Evolutionary conservation across 2,329 filamentous ascomycete species (phyloP).

Genomic region (Byssochlamys sp.): DNA sequence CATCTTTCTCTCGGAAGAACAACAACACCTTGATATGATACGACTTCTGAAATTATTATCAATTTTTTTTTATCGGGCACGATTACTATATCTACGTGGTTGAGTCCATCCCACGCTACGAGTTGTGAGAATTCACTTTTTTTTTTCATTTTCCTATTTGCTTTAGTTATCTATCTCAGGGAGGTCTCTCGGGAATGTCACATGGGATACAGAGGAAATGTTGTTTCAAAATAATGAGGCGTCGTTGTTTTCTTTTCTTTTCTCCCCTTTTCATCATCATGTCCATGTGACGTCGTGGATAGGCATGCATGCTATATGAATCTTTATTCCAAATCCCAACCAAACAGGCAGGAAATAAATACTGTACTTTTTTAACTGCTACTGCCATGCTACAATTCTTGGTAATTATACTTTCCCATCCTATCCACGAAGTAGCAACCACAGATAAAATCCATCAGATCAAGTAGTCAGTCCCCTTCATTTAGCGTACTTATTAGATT

Average conservation of each 20-base stretch:
- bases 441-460: too few species aligned
- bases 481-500: too few species aligned
- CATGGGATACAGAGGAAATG: neutral
- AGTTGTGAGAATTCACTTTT: conserved; percentile 3
- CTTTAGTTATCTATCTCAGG: neutral
- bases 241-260: neutral
- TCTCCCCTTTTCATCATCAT: neutral
- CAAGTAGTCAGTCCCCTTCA: too few species aligned
- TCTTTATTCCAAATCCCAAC: too few species aligned
- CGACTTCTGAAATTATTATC: neutral
- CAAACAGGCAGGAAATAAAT: too few species aligned
- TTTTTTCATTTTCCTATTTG: neutral
- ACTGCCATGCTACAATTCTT: too few species aligned
- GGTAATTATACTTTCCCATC: too few species aligned
- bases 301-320: too few species aligned
- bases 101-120: neutral
- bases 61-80: neutral
- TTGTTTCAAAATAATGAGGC: neutral
- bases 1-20: neutral
- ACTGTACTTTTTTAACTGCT: too few species aligned
- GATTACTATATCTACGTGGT: neutral
- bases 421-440: too few species aligned
- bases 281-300: too few species aligned
- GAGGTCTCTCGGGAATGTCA: neutral
- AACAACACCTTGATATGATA: neutral